Evolutionary conservation across 2,329 filamentous ascomycete genomes (phyloP).

Genomic region (Celoporthe dispersa): DNA sequence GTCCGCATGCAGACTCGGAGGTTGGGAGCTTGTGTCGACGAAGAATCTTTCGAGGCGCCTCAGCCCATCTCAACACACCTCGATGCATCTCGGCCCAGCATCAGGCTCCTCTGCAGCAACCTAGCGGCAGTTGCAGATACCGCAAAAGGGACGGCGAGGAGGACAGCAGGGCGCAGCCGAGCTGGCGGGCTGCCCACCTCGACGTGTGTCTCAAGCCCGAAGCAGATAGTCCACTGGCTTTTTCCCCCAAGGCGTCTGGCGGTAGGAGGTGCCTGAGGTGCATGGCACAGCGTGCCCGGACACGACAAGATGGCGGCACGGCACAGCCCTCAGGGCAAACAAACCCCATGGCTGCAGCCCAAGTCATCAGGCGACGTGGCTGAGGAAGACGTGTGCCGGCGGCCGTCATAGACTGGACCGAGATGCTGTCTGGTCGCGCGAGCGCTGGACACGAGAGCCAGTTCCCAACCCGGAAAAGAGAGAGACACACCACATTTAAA

Average conservation of each 20-base stretch:
- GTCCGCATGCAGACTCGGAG: slow-evolving; percentile 16
- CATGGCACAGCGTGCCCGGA: slow-evolving; percentile 23
- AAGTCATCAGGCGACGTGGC: background rate
- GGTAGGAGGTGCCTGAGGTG: background rate
- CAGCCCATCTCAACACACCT: slow-evolving; percentile 2
- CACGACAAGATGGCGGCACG: slow-evolving; percentile 13
- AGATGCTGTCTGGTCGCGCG: too few species aligned
- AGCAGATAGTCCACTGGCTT: slow-evolving; percentile 4
- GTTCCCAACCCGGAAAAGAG: background rate
- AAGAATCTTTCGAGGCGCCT: background rate
- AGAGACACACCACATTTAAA: background rate
- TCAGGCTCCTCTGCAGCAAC: slow-evolving; percentile 6
- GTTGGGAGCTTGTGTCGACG: background rate
- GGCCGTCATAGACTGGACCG: too few species aligned
- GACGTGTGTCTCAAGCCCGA: slow-evolving; percentile 9
- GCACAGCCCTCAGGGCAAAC: background rate
- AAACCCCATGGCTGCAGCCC: background rate
- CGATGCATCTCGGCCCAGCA: slow-evolving; percentile 1
- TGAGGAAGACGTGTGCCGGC: background rate
- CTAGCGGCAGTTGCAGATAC: slow-evolving; percentile 11
- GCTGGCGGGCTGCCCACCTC: slow-evolving; percentile 13
- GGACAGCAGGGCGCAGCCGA: background rate
- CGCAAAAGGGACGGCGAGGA: background rate
- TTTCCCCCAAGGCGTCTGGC: background rate
- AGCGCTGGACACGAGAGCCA: background rate